Base-by-base conservation (phyloP, 495 filamentous ascomycete genomes). In the Lasiosphaeris hirsuta region DNA sequence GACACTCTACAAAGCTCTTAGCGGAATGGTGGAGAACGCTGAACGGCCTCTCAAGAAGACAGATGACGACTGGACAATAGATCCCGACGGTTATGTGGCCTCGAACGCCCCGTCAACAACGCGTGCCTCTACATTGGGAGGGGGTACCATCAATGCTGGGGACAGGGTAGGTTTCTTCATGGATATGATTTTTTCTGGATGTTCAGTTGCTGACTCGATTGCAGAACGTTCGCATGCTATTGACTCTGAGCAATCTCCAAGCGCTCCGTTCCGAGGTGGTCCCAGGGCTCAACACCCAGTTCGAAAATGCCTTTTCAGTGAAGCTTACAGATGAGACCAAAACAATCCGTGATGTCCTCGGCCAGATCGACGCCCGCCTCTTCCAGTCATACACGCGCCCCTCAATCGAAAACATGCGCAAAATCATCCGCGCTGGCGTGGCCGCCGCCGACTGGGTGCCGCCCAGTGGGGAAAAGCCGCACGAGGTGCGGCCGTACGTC, bases 1-100 rank as follows among this genome's bases (percentile, higher is more conserved):
- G 3, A 93, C 90, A 40, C 78, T 98, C 38, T 96, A 96, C 71
- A 96, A 94, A 68, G 86, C 88, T 35, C 75, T 98, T 4, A 90
- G 90, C 63, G 94, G 93, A 3, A 89, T 98, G 81, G 90, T 98
- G 0, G 94, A 97, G 71, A 96, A 94, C 71, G 93, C 94, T 35
- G 91, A 96, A 72, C 84, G 80, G 39, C 77, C 83, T 1, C 67
- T 85, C 1, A 80, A 82, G 51, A 79, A 79, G 51, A 76, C 81
- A 35, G 81, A 82, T 34, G 80, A 81, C 40, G 83, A 84, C 44
- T 79, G 78, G 76, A 78, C 75, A 3, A 74, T 74, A 7, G 85
- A 89, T 56, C 33, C 68, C 66, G 62, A 75, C 38, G 63, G 69
- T 69, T 63, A 69, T 67, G 51, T 72, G 6, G 49, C 65, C 4